A percentile compares a stretch with the other conserved stretches of the same genome.
These are phyloP conservation scores for Bipolaris victoriae DNA, from an alignment of 2,329 filamentous ascomycete genomes.

Conservation along the genomic window DNA sequence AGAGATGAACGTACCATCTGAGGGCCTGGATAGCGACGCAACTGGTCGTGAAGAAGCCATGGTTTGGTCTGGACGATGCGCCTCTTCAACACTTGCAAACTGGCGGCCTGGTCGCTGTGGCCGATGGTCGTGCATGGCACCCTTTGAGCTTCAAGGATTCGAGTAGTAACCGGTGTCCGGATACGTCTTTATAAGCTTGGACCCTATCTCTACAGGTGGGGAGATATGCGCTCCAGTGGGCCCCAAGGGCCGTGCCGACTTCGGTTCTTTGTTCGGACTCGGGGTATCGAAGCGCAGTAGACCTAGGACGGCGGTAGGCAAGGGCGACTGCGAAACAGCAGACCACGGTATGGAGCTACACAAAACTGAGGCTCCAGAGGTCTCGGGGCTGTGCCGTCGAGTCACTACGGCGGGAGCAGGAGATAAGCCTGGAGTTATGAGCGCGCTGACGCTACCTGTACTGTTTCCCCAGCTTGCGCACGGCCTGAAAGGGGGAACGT, in stretches of 20 bases:
- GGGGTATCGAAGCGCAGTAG: slow-evolving; percentile 6
- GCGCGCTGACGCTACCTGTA: slow-evolving; percentile 24
- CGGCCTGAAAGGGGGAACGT: slow-evolving; percentile 18
- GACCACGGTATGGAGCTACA: background rate
- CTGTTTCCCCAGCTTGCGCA: slow-evolving; percentile 27
- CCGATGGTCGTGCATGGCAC: slow-evolving; percentile 37
- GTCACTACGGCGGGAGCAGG: slow-evolving; percentile 23
- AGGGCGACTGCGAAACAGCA: slow-evolving; percentile 10
- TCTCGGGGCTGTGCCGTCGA: slow-evolving; percentile 4
- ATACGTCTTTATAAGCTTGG: slow-evolving; percentile 6
- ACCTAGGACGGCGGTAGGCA: slow-evolving; percentile 3
- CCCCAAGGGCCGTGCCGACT: slow-evolving; percentile 33
- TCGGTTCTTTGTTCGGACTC: slow-evolving; percentile 37
- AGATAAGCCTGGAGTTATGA: slow-evolving; percentile 24
- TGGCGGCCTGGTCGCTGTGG: slow-evolving; percentile 32
- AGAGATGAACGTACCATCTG: slow-evolving; percentile 32
- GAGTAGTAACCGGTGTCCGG: background rate
- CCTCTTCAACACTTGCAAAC: slow-evolving; percentile 23
- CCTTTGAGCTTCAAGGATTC: background rate
- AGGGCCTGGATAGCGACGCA: slow-evolving; percentile 31
- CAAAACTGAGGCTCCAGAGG: background rate
- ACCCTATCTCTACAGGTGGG: slow-evolving; percentile 21
- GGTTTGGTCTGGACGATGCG: slow-evolving; percentile 20
- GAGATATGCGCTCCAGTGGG: slow-evolving; percentile 41
- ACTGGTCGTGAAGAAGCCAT: slow-evolving; percentile 32